These are phyloP conservation scores for Fusarium chaquense DNA, from an alignment of 2,329 filamentous ascomycete genomes.

Conservation along the genomic window DNA sequence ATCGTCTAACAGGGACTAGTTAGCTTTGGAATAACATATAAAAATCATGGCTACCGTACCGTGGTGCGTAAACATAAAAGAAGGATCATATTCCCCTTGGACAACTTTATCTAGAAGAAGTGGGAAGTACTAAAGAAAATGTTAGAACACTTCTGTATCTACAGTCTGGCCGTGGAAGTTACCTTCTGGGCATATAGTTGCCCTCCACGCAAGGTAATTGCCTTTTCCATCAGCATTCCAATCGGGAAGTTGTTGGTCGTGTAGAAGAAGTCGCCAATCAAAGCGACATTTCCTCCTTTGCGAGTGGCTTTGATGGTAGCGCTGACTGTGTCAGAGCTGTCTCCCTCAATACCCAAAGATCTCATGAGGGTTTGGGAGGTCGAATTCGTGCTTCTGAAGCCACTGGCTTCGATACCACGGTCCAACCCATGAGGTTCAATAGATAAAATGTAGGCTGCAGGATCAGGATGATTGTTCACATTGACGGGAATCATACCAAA, in stretches of 20 bases:
- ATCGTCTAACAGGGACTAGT: background rate
- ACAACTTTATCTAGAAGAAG: slow-evolving; percentile 1
- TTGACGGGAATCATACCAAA: slow-evolving; percentile 10
- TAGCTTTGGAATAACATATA: too few species aligned
- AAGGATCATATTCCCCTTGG: slow-evolving; percentile 8
- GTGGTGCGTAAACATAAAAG: slow-evolving; percentile 4
- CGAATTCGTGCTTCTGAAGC: slow-evolving; percentile 12
- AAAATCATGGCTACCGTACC: background rate
- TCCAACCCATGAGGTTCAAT: background rate
- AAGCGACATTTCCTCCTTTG: background rate
- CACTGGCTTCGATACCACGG: slow-evolving; percentile 2
- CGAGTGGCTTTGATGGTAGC: slow-evolving; percentile 3
- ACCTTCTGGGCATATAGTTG: slow-evolving; percentile 15
- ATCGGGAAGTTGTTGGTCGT: slow-evolving; percentile 8
- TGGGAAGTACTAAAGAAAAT: background rate
- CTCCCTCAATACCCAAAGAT: slow-evolving; percentile 1
- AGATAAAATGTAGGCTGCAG: background rate
- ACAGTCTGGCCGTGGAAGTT: too few species aligned
- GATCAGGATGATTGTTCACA: background rate
- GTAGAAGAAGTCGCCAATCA: slow-evolving; percentile 10
- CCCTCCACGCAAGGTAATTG: slow-evolving; percentile 3
- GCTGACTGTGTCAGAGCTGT: slow-evolving; percentile 7
- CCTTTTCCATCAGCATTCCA: slow-evolving; percentile 17
- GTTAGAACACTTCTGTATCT: too few species aligned
- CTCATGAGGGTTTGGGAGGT: background rate